Conservation (phyloP, 805 yeast genomes). For the Torulaspora gathmanii region DNA sequence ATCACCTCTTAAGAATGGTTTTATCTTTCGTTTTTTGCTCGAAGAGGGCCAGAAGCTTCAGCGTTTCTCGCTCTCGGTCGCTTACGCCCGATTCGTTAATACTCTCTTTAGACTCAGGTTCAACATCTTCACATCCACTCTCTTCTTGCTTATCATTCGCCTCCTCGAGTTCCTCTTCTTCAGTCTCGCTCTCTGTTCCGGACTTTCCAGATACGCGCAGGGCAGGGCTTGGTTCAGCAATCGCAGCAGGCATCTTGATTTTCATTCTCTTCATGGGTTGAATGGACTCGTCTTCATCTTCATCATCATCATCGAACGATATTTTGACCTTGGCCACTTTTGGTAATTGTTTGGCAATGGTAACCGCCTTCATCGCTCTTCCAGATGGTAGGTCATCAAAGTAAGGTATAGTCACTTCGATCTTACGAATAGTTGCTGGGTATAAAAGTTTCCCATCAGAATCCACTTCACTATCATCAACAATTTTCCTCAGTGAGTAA, state of each 20-base stretch:
- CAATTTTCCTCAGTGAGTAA: constrained; percentile 48
- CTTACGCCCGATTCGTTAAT: not conserved
- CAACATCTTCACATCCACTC: not conserved
- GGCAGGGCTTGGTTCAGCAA: not conserved
- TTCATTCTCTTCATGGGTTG: constrained; percentile 16
- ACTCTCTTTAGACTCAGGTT: not conserved
- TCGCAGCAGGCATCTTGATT: constrained; percentile 12
- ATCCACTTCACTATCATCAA: constrained; percentile 32
- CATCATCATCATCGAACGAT: constrained; percentile 40
- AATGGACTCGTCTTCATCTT: constrained; percentile 34
- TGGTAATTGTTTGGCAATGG: constrained; percentile 13
- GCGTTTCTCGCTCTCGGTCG: constrained; percentile 20
- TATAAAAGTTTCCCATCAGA: constrained; percentile 40
- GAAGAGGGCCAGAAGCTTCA: constrained; percentile 20
- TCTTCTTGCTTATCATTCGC: not conserved
- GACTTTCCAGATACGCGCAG: not conserved
- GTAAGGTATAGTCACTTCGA: constrained; percentile 44
- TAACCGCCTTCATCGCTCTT: constrained; percentile 4
- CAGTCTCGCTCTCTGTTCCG: not conserved
- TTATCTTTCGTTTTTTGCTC: constrained; percentile 15
- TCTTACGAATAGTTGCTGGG: constrained; percentile 44
- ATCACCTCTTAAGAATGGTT: constrained; percentile 5
- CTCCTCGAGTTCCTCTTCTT: not conserved
- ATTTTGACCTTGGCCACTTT: constrained; percentile 36
- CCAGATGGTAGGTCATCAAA: constrained; percentile 41